phyloP scores from a whole-genome alignment of 306 rosid species.

The Cucumis sativus region Cucumber_9930_V3 NC_026660.2:26984501-26985000 shows the following conservation, averaged over 20 bases:
- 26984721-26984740: neutral
- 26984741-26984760: neutral
- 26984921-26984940: constrained; percentile 16
- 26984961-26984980: neutral
- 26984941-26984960: constrained; percentile 2
- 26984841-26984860: constrained; percentile 10
- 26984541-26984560: neutral
- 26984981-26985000: neutral
- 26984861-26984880: neutral
- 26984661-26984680: no score
- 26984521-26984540: neutral
- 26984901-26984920: neutral
- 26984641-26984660: no score
- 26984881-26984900: neutral
- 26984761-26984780: no score
- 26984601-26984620: neutral
- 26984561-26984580: neutral
- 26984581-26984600: neutral
- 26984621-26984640: no score
- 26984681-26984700: neutral
- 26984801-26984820: neutral
- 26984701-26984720: neutral
- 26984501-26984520: no score
- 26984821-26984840: constrained; percentile 3
- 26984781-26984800: neutral